Evolutionary conservation across 768 basidiomycete genomes (phyloP), one percentile per base, ranked within the genome.

Genomic region (Mycena crocata): DNA sequence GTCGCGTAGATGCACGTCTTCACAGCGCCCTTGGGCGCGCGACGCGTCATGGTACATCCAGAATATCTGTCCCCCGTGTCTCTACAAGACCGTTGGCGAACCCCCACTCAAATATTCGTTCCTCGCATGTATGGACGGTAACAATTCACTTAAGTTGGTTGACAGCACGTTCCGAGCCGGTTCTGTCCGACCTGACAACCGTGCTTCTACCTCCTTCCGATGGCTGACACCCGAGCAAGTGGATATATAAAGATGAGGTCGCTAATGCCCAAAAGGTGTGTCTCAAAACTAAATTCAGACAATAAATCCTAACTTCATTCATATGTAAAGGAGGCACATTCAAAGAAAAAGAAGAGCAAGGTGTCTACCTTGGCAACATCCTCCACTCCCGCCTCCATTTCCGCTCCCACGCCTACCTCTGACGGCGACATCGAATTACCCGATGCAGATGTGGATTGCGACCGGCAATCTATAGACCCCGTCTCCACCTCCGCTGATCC

Each of bases 201-300:
- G 64, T 9, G 49, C 49, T 17, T 68, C 54, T 5, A 50, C 40
- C 15, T 51, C 61, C 2, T 44, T 63, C 56, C 34, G 52, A 15
- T 61, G 61, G 55, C 21, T 68, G 44, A 46, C 45, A 13, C 50
- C 54, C 9, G 61, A 50, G n/a, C 60, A 63, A n/a, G 66, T 68
- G 19, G 66, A 68, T 48, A 15, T 63, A 52, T 40, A 68, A 68
- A 21, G 55, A 68, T 31, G 66, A 68, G 32, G 66, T 68, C 2
- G 35, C 46, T 0, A 30, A 68, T n/a, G 39, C 66, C 5, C 51
- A 62, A 37, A 39, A 62, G 54, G 60, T 62, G 21, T 17, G 31
- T 40, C 35, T 35, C 12, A 8, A 24, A 31, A 34, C 32, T 34
- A 30, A 8, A 5, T 51, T 31, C n/a, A 30, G 7, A 17, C 3